phyloP scores from a whole-genome alignment of 768 basidiomycete genomes.

The Steccherinum ochraceum region DNA sequence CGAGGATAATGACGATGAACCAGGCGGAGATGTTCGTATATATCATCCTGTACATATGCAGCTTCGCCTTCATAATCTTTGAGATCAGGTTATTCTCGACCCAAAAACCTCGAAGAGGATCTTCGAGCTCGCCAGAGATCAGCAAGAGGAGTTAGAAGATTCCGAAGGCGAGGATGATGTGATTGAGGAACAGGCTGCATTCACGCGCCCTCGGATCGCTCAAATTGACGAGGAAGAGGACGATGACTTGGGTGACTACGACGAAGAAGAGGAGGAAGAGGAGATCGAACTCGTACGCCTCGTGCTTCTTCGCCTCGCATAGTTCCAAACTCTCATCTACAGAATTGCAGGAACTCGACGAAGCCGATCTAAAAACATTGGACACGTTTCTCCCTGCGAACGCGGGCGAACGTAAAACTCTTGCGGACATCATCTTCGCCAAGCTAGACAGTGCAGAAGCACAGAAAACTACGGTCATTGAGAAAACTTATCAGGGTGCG shows the following conservation, averaged over 20 bases:
- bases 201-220: conserved; percentile 27
- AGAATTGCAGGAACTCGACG: conserved; percentile 72
- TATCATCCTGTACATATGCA: conserved; percentile 1
- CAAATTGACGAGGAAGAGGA: conserved; percentile 23
- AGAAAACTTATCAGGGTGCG: conserved; percentile 53
- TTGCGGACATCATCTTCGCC: conserved; percentile 95
- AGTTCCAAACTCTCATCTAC: conserved; percentile 3
- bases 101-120: conserved; percentile 81
- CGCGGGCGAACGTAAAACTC: conserved; percentile 69
- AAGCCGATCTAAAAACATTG: conserved; percentile 79
- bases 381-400: conserved; percentile 76
- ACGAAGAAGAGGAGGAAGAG: conserved; percentile 49
- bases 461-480: conserved; percentile 46
- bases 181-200: conserved; percentile 21
- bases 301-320: background rate
- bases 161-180: conserved; percentile 50
- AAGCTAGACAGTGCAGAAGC: conserved; percentile 73
- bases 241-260: conserved; percentile 22
- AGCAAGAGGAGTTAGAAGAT: conserved; percentile 83
- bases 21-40: conserved; percentile 10
- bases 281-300: conserved; percentile 44
- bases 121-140: conserved; percentile 86
- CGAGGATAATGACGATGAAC: conserved; percentile 53
- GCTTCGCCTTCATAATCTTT: conserved; percentile 1
- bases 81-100: conserved; percentile 59